These are phyloP conservation scores for Gyromitra esculenta DNA, from an alignment of 2,329 filamentous ascomycete genomes.

Conservation along the genomic window DNA sequence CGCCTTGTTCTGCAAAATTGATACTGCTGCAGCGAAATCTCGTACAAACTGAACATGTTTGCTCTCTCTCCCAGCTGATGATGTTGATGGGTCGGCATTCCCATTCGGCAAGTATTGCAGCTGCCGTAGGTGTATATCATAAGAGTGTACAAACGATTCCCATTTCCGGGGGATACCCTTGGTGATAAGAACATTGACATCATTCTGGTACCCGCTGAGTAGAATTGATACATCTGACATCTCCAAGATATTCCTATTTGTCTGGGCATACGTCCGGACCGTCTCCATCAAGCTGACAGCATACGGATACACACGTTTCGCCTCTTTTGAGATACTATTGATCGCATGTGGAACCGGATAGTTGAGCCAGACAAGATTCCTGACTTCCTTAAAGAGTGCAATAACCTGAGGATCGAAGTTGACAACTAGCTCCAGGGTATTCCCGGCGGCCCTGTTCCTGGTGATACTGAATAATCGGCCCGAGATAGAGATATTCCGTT, in stretches of 20 bases:
- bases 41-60: slow-evolving; percentile 97
- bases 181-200: slow-evolving; percentile 81
- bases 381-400: slow-evolving; percentile 96
- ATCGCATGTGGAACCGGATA: slow-evolving; percentile 94
- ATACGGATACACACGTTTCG: slow-evolving; percentile 97
- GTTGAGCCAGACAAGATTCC: slow-evolving; percentile 93
- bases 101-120: slow-evolving; percentile 69
- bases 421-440: slow-evolving; percentile 85
- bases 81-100: slow-evolving; percentile 66
- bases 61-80: slow-evolving; percentile 75
- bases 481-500: slow-evolving; percentile 88
- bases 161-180: slow-evolving; percentile 92
- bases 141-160: slow-evolving; percentile 98
- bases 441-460: slow-evolving; percentile 88
- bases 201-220: slow-evolving; percentile 89
- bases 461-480: slow-evolving; percentile 90
- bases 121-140: slow-evolving; percentile 84
- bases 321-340: slow-evolving; percentile 95
- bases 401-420: slow-evolving; percentile 99
- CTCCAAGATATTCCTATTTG: slow-evolving; percentile 79
- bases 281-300: slow-evolving; percentile 99
- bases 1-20: slow-evolving; percentile 87
- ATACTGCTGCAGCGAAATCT: slow-evolving; percentile 87
- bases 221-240: slow-evolving; percentile 90
- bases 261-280: slow-evolving; percentile 91